Conservation (phyloP, 768 basidiomycete genomes). For the Peribolospora baueri region DNA sequence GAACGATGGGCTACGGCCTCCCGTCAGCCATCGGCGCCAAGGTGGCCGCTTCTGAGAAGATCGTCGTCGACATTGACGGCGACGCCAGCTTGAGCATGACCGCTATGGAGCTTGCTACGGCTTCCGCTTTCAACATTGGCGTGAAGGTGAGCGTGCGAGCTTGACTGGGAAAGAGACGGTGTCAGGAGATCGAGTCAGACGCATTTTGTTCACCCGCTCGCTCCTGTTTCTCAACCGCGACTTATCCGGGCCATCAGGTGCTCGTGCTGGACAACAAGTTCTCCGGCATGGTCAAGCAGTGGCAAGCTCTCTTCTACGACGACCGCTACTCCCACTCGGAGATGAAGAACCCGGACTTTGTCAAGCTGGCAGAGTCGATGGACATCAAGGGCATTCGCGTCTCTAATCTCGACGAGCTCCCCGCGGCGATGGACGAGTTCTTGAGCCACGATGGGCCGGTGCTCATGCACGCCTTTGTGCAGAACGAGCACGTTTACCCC, state of each 20-base stretch:
- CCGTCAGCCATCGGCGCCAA: conserved; percentile 91
- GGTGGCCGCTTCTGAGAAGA: conserved; percentile 79
- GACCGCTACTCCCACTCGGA: conserved; percentile 84
- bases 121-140: conserved; percentile 70
- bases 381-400: conserved; percentile 72
- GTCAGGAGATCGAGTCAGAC: not conserved
- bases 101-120: conserved; percentile 93
- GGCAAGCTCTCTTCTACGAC: conserved; percentile 98
- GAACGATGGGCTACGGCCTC: conserved; percentile 98
- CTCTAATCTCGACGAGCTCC: conserved; percentile 43
- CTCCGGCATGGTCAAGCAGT: conserved; percentile 98
- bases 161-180: too few relatives aligned
- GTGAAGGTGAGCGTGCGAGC: conserved; percentile 42
- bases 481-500: conserved; percentile 18
- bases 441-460: conserved; percentile 70
- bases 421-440: conserved; percentile 95
- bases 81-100: conserved; percentile 94
- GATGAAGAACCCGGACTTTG: conserved; percentile 75
- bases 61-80: conserved; percentile 85
- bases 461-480: conserved; percentile 17
- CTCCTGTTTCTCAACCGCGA: conserved; percentile 14
- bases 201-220: not conserved
- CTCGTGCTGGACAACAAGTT: conserved; percentile 85
- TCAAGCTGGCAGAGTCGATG: conserved; percentile 72
- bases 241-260: conserved; percentile 8